phyloP scores from a whole-genome alignment of 163 green algal species.

The Coccomyxa subellipsoidea region DNA sequence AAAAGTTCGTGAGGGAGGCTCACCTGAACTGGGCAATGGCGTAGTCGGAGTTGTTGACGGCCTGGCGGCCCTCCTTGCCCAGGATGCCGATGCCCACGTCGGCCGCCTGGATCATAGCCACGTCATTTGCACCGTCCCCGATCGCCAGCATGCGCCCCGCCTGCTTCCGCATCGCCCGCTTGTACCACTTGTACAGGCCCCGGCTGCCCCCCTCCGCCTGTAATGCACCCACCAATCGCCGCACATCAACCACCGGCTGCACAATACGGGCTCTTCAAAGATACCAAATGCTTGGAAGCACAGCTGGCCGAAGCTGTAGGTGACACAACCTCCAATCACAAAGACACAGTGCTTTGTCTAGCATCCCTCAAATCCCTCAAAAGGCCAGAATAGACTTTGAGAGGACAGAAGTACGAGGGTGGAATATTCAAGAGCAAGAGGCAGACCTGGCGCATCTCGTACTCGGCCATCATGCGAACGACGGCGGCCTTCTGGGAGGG shows the following conservation, averaged over 20 bases:
- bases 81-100: slow-evolving; percentile 89
- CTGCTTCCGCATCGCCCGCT: slow-evolving; percentile 18
- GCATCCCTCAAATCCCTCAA: not conserved
- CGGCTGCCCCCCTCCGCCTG: slow-evolving; percentile 23
- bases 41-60: slow-evolving; percentile 87
- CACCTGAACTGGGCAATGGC: slow-evolving; percentile 81
- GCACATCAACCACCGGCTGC: no score
- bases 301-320: no score
- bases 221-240: no score
- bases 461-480: slow-evolving; percentile 70
- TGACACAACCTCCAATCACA: no score
- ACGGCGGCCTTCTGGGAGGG: slow-evolving; percentile 83
- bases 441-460: slow-evolving; percentile 48
- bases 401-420: no score
- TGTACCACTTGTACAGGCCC: slow-evolving; percentile 15
- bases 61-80: slow-evolving; percentile 88
- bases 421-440: not conserved
- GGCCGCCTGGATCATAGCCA: slow-evolving; percentile 83
- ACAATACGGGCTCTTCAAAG: no score
- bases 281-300: no score
- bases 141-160: slow-evolving; percentile 63
- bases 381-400: not conserved
- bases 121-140: slow-evolving; percentile 88
- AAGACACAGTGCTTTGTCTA: not conserved
- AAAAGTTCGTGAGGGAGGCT: no score